Percentiles rank a stretch among this genome's conserved stretches.
Conservation (phyloP, 169 alveolate genomes). For the Cryptosporidium sp. region DNA sequence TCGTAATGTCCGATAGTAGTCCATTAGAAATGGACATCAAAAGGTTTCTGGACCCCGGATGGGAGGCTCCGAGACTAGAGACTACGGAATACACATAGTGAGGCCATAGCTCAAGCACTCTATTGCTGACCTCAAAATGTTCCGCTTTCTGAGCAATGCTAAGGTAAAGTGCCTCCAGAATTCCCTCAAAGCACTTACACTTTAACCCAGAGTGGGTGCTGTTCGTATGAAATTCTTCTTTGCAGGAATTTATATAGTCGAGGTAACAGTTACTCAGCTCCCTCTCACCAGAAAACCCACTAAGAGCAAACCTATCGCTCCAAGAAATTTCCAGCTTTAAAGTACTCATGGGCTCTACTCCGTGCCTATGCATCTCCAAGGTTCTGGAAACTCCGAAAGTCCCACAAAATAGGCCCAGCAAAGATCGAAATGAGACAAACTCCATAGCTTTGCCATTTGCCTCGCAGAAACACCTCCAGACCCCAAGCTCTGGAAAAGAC, state of each 20-base stretch:
- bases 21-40: background rate
- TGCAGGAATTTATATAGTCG: slow-evolving; percentile 7
- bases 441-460: slow-evolving; percentile 63
- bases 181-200: slow-evolving; percentile 36
- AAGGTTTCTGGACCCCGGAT: slow-evolving; percentile 28
- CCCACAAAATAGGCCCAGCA: slow-evolving; percentile 53
- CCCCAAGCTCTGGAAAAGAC: background rate
- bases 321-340: slow-evolving; percentile 9
- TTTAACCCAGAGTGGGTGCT: background rate
- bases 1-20: slow-evolving; percentile 9
- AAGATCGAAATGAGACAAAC: slow-evolving; percentile 26
- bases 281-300: slow-evolving; percentile 70
- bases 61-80: slow-evolving; percentile 45
- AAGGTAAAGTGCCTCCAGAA: slow-evolving; percentile 16
- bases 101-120: slow-evolving; percentile 69
- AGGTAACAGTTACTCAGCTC: slow-evolving; percentile 56
- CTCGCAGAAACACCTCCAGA: slow-evolving; percentile 63
- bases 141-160: slow-evolving; percentile 33
- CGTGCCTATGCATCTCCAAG: slow-evolving; percentile 15
- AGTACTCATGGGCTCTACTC: background rate
- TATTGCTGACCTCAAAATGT: slow-evolving; percentile 10
- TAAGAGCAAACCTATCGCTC: slow-evolving; percentile 72
- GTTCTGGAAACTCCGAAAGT: slow-evolving; percentile 64
- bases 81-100: slow-evolving; percentile 45
- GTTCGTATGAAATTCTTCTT: background rate